These are phyloP conservation scores for Kockovaella imperatae DNA, from an alignment of 768 basidiomycete genomes.

Conservation along the genomic window DNA sequence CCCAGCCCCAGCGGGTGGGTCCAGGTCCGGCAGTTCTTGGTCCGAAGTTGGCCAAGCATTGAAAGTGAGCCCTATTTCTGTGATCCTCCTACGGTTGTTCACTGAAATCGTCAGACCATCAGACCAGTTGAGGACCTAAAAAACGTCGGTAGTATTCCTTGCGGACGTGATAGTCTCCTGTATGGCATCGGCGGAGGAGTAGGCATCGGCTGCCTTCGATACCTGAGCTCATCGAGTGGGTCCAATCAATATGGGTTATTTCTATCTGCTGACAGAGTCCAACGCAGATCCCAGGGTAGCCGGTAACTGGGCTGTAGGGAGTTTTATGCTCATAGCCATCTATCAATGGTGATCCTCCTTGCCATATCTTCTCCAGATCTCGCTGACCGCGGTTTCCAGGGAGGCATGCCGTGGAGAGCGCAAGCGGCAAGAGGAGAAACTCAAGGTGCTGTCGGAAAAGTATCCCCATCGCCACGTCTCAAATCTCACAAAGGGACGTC, in stretches of 20 bases:
- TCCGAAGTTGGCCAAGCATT: too few species aligned
- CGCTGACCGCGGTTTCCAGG: slow-evolving; percentile 15
- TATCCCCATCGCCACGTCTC: slow-evolving; percentile 43
- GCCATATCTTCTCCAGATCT: neutral
- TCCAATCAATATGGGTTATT: slow-evolving; percentile 1
- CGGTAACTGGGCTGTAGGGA: slow-evolving; percentile 41
- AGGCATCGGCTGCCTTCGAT: slow-evolving; percentile 37
- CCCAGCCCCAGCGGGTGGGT: too few species aligned
- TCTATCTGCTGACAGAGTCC: slow-evolving; percentile 10
- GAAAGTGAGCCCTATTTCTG: too few species aligned
- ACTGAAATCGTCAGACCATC: too few species aligned
- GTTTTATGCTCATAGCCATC: slow-evolving; percentile 31
- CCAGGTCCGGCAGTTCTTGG: too few species aligned
- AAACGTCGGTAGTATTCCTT: slow-evolving; percentile 41
- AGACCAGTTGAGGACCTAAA: slow-evolving; percentile 37
- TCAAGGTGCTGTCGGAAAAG: slow-evolving; percentile 38
- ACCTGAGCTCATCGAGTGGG: slow-evolving; percentile 35
- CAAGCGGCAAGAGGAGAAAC: slow-evolving; percentile 31
- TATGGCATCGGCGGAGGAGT: slow-evolving; percentile 40
- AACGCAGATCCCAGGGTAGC: slow-evolving; percentile 16
- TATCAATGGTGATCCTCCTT: slow-evolving; percentile 30
- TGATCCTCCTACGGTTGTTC: too few species aligned
- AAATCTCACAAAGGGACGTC: slow-evolving; percentile 25
- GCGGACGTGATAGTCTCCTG: slow-evolving; percentile 35
- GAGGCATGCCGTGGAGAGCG: slow-evolving; percentile 38